Evolutionary conservation across 495 filamentous ascomycete genomes (phyloP).

Genomic region (Aspergillus bridgeri): DNA sequence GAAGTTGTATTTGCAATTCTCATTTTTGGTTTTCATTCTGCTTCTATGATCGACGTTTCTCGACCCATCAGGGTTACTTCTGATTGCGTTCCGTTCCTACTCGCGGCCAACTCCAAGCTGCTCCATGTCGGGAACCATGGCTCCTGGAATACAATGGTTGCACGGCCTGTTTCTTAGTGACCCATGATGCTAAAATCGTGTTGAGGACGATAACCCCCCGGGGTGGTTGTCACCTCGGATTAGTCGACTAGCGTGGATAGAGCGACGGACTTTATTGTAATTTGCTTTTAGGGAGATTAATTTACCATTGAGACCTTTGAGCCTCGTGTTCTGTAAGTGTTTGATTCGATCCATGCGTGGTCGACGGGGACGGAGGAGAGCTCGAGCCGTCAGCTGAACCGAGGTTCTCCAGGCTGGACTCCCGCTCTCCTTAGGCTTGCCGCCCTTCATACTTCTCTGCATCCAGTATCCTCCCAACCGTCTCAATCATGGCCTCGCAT

Average conservation of each 20-base stretch:
- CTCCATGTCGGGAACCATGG: neutral
- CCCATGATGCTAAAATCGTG: neutral
- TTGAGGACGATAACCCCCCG: neutral
- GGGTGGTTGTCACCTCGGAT: neutral
- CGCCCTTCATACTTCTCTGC: neutral
- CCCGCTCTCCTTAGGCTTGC: neutral
- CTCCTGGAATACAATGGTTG: conserved; percentile 1
- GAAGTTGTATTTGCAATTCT: conserved; percentile 18
- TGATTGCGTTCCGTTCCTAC: neutral
- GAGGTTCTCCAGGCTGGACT: neutral
- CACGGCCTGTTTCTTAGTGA: neutral
- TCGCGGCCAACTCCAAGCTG: neutral
- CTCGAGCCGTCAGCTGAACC: neutral
- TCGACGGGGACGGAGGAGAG: too few species aligned
- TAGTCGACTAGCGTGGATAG: conserved; percentile 4
- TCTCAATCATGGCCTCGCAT: neutral
- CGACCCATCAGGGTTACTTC: neutral
- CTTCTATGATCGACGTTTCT: neutral
- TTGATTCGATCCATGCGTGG: neutral
- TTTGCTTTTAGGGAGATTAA: conserved; percentile 9
- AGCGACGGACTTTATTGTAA: conserved; percentile 1
- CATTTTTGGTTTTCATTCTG: conserved; percentile 21
- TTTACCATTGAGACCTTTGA: conserved; percentile 1
- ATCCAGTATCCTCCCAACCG: neutral
- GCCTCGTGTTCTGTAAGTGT: neutral